These are phyloP conservation scores for Chaetoceros muelleri DNA, from an alignment of 108 stramenopile genomes.

Conservation along the genomic window DNA sequence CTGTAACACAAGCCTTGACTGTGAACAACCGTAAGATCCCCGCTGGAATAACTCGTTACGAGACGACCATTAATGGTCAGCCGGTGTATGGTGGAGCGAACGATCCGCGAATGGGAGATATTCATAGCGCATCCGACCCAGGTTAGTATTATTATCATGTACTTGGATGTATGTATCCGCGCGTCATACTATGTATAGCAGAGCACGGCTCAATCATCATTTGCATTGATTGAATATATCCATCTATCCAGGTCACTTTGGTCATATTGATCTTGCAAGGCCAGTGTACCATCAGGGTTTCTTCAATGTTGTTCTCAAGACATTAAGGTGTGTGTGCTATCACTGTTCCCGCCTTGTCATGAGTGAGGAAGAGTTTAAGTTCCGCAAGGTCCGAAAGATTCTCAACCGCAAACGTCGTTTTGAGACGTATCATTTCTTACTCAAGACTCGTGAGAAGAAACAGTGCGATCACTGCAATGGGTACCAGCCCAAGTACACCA, in stretches of 20 bases:
- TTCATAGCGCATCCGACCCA: slow-evolving; percentile 88
- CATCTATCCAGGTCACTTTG: slow-evolving; percentile 92
- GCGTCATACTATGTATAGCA: no score
- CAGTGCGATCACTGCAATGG: slow-evolving; percentile 86
- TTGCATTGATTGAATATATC: no score
- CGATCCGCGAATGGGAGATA: slow-evolving; percentile 92
- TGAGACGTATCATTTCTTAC: slow-evolving; percentile 72
- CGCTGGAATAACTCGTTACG: slow-evolving; percentile 86
- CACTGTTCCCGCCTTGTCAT: slow-evolving; percentile 81
- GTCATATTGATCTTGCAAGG: slow-evolving; percentile 92
- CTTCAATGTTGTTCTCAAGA: slow-evolving; percentile 76
- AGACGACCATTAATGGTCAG: slow-evolving; percentile 84
- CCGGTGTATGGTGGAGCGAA: slow-evolving; percentile 95
- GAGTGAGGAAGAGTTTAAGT: slow-evolving; percentile 77
- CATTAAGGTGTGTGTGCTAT: slow-evolving; percentile 92
- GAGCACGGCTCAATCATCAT: no score
- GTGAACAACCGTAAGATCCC: slow-evolving; percentile 87
- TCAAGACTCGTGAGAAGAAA: slow-evolving; percentile 58
- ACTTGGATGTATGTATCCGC: no score
- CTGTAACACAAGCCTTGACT: slow-evolving; percentile 88
- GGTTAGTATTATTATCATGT: neutral
- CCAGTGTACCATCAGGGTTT: slow-evolving; percentile 98
- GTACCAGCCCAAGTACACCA: slow-evolving; percentile 72
- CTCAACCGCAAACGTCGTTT: slow-evolving; percentile 61
- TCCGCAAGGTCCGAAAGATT: slow-evolving; percentile 40